Percentiles rank a stretch among this genome's conserved stretches.
Evolutionary conservation across 257 asterid species (phyloP).

Genomic region (Salvia rosmarinus): DNA sequence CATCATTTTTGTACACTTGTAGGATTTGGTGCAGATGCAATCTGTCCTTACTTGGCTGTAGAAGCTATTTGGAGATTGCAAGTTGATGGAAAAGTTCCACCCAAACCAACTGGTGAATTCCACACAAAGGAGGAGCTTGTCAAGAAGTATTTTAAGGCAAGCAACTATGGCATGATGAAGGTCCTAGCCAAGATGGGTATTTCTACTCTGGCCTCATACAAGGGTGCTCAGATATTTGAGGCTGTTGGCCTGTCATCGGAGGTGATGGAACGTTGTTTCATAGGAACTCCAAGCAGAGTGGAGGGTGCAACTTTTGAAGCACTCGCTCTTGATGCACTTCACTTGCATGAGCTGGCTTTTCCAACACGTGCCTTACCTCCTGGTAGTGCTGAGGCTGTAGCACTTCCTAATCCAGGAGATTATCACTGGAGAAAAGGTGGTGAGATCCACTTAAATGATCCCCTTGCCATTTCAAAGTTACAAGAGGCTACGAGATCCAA

Average conservation of each 20-base stretch:
- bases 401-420: slow-evolving; percentile 98
- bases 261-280: slow-evolving; percentile 91
- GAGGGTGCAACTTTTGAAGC: slow-evolving; percentile 99
- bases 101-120: slow-evolving; percentile 82
- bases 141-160: slow-evolving; percentile 77
- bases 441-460: slow-evolving; percentile 92
- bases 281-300: slow-evolving; percentile 98
- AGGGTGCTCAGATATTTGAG: slow-evolving; percentile 99
- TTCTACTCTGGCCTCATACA: slow-evolving; percentile 97
- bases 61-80: slow-evolving; percentile 97
- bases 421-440: slow-evolving; percentile 99
- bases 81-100: slow-evolving; percentile 95
- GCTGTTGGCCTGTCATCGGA: slow-evolving; percentile 99
- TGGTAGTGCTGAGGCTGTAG: slow-evolving; percentile 95
- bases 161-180: slow-evolving; percentile 97
- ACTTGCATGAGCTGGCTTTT: slow-evolving; percentile 89
- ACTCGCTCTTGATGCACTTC: slow-evolving; percentile 82
- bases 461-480: slow-evolving; percentile 91
- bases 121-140: slow-evolving; percentile 86
- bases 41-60: slow-evolving; percentile 91
- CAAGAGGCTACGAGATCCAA: slow-evolving; percentile 94
- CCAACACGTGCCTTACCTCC: slow-evolving; percentile 83
- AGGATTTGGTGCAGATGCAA: slow-evolving; percentile 98
- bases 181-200: slow-evolving; percentile 99
- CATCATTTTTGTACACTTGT: slow-evolving; percentile 98